Evolutionary conservation across 139 green algal species (phyloP), one percentile per base, ranked within the genome.

Genomic region (Chlorella sp.): DNA sequence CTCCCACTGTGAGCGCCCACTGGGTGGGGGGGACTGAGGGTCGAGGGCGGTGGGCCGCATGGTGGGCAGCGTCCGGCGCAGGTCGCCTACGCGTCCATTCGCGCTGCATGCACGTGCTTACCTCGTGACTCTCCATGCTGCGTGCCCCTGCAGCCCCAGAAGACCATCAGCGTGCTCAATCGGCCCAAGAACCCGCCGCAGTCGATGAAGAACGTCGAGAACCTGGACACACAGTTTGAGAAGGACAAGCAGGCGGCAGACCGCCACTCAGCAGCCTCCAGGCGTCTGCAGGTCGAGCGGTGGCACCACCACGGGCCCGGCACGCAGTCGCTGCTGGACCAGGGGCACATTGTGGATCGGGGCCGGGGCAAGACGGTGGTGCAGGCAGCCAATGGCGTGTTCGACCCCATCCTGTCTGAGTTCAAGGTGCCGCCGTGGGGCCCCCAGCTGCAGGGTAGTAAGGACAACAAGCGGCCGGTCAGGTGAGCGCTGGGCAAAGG

Each of bases 121-220:
- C n/a, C n/a, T n/a, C n/a, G n/a, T n/a, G n/a, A n/a, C n/a, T n/a
- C n/a, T n/a, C n/a, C n/a, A n/a, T n/a, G n/a, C n/a, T n/a, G n/a
- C n/a, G n/a, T n/a, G n/a, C n/a, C n/a, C 42, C 17, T 55, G 42
- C 42, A 55, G 42, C 10, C 42, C 17, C 42, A 55, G 17, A 55
- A 55, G 17, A 35, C 74, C 17, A 27, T 79, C 31, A 71, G 55
- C n/a, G 74, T 79, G 3, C 74, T 79, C 20, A 36, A 74, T 6
- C 60, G 74, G 0, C 74, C 74, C 0, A 34, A 34, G 29, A 31
- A 32, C 22, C 67, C 67, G 3, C 14, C 49, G 14, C 30, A 50
- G 14, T 68, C 36, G 60, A 51, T 64, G 42, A 79, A 79, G 61
- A 79, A 79, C 55, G 68, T 67, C 2, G 74, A 79, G 51, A 79